A percentile compares a stretch with the other conserved stretches of the same genome.
phyloP scores from a whole-genome alignment of 306 rosid genomes.

The Ormosia semicastrata region DNA sequence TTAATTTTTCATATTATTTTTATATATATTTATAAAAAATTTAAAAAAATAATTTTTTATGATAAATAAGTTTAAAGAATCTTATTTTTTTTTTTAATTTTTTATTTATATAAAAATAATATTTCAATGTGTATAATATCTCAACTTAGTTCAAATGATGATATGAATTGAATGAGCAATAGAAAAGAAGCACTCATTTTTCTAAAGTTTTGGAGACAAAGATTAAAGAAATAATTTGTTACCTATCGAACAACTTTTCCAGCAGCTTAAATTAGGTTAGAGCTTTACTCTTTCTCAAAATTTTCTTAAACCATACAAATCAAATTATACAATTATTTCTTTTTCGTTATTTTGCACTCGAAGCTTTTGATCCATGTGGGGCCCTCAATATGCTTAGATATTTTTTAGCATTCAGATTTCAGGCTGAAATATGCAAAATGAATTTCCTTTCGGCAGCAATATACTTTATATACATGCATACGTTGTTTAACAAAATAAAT shows the following conservation, averaged over 20 bases:
- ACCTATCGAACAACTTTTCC: not conserved
- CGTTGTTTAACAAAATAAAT: not conserved
- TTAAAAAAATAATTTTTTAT: too few relatives aligned
- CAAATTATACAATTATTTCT: not conserved
- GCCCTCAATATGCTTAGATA: not conserved
- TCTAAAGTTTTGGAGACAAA: not conserved
- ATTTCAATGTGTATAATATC: too few relatives aligned
- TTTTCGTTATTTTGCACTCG: constrained; percentile 3
- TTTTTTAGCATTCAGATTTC: not conserved
- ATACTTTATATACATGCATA: constrained; percentile 16
- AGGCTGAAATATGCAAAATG: not conserved
- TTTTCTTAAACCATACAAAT: not conserved
- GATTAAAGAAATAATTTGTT: not conserved
- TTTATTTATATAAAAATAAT: too few relatives aligned
- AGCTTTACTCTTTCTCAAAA: not conserved
- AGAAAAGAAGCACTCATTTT: not conserved
- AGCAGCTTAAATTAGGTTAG: not conserved
- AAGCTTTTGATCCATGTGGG: constrained; percentile 23
- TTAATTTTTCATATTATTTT: too few relatives aligned
- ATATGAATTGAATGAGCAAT: not conserved
- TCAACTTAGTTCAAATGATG: not conserved
- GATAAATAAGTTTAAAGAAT: too few relatives aligned
- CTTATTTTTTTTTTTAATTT: too few relatives aligned
- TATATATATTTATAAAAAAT: too few relatives aligned
- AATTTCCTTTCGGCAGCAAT: constrained; percentile 23